phyloP scores from a whole-genome alignment of 495 filamentous ascomycete genomes.

The Talaromyces borbonicus region DNA sequence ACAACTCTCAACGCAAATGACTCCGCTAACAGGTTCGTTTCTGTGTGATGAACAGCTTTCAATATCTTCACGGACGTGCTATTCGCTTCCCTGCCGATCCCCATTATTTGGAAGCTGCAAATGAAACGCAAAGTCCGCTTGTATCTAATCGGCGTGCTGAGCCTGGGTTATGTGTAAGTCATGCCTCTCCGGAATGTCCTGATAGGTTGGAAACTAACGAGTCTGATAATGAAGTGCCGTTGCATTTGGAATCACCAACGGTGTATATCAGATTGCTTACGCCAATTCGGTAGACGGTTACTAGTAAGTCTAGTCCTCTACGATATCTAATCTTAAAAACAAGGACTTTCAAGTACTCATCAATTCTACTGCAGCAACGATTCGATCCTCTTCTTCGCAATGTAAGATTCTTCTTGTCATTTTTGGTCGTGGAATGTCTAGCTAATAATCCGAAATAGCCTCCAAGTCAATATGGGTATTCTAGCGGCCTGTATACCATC shows the following conservation, averaged over 20 bases:
- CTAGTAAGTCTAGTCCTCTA: not conserved
- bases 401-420: not conserved
- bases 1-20: not conserved
- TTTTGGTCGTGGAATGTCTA: not conserved
- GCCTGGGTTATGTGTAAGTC: constrained; percentile 30
- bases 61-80: constrained; percentile 28
- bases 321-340: not conserved
- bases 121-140: constrained; percentile 27
- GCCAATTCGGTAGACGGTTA: not conserved
- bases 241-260: not conserved
- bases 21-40: not conserved
- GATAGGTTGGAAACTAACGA: not conserved
- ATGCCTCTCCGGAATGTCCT: not conserved
- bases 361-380: not conserved
- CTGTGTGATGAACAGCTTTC: constrained; percentile 12
- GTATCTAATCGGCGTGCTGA: constrained; percentile 33
- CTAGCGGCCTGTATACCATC: constrained; percentile 38
- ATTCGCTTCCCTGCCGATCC: constrained; percentile 26
- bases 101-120: constrained; percentile 30
- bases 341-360: not conserved
- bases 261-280: not conserved
- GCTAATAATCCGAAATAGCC: constrained; percentile 8
- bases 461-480: constrained; percentile 36
- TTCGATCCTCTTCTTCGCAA: not conserved
- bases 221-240: not conserved